phyloP scores from a whole-genome alignment of 495 filamentous ascomycete species.

The Darksidea phi region DNA sequence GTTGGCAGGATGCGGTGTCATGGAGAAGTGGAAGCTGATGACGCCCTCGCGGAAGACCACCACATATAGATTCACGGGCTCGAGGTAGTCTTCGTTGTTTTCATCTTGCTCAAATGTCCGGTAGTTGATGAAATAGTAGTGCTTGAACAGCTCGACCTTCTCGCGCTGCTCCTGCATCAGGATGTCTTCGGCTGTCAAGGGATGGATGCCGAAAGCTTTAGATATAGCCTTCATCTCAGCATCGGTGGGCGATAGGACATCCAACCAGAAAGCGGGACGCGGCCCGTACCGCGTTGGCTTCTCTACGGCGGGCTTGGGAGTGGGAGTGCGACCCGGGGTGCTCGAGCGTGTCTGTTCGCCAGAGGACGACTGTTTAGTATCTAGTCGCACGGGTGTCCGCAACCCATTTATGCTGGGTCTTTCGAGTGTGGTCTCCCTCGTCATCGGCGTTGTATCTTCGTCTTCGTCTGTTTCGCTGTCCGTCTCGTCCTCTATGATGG shows the following conservation, averaged over 20 bases:
- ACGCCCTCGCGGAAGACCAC: slow-evolving; percentile 96
- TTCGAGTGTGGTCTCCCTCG: slow-evolving; percentile 6
- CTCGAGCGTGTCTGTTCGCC: slow-evolving; percentile 33
- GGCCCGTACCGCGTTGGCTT: slow-evolving; percentile 76
- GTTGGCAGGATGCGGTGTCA: slow-evolving; percentile 91
- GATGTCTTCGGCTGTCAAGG: slow-evolving; percentile 92
- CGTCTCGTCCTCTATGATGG: slow-evolving; percentile 55
- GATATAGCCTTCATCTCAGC: slow-evolving; percentile 88
- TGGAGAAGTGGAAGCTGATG: slow-evolving; percentile 90
- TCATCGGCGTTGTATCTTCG: slow-evolving; percentile 28
- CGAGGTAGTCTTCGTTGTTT: slow-evolving; percentile 81
- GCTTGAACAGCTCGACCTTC: slow-evolving; percentile 94
- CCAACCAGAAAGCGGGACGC: slow-evolving; percentile 93
- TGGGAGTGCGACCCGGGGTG: slow-evolving; percentile 18
- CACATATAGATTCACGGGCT: slow-evolving; percentile 96
- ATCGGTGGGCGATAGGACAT: slow-evolving; percentile 85
- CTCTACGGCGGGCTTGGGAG: slow-evolving; percentile 28
- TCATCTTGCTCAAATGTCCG: slow-evolving; percentile 93
- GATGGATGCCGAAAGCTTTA: slow-evolving; percentile 92
- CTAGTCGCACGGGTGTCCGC: slow-evolving; percentile 8
- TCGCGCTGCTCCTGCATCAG: slow-evolving; percentile 95
- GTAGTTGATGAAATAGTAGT: slow-evolving; percentile 99
- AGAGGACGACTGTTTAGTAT: slow-evolving; percentile 19
- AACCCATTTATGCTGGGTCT: slow-evolving; percentile 17
- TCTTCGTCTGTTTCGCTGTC: slow-evolving; percentile 39